Evolutionary conservation across 164 flowering plant genomes (phyloP), one percentile per base, ranked within the genome.

Genomic region (Platanus orientalis): DNA sequence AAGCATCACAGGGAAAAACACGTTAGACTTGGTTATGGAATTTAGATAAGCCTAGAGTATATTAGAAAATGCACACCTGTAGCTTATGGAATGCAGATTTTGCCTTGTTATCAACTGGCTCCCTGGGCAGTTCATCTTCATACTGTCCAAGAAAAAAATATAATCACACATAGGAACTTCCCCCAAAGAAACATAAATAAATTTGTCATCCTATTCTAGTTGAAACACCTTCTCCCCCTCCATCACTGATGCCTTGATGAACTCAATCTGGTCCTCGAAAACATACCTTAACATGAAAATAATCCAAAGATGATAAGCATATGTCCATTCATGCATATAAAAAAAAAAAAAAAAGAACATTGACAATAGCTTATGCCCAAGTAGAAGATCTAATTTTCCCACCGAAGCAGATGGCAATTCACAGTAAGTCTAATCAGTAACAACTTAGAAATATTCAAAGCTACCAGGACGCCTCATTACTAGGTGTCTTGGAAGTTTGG

Each of bases 231-330:
- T 76, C n/a, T 67, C 87, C 27, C 97, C 97, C 60, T 79, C 92
- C 78, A 94, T 79, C 44, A 89, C 97, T 7, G 88, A 68, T 24
- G 80, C 84, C 78, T 83, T 89, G 61, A 94, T 81, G 75, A 94
- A 94, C 24, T 94, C 96, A 71, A 94, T 94, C 69, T 94, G 96
- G 79, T 94, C 96, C 74, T 94, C 99, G 76, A 91, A 92, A 26
- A 94, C 96, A 76, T 73, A 88, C 80, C 98, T 93, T 61, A 28
- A 55, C 6, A 60, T 42, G 58, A 20, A 64, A 58, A 1, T 14
- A 36, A 14, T 36, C 42, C 42, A 36, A 7, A n/a, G 4, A 36
- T 36, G 42, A 36, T 36, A 7, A 36, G 12, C 7, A 32, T 32
- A 36, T 36, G 42, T 36, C 13, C 12, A 36, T 36, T 36, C 42